Evolutionary conservation across 352 stramenopile genomes (phyloP), one percentile per base, ranked within the genome.

Genomic region (Bremia lactucae): DNA sequence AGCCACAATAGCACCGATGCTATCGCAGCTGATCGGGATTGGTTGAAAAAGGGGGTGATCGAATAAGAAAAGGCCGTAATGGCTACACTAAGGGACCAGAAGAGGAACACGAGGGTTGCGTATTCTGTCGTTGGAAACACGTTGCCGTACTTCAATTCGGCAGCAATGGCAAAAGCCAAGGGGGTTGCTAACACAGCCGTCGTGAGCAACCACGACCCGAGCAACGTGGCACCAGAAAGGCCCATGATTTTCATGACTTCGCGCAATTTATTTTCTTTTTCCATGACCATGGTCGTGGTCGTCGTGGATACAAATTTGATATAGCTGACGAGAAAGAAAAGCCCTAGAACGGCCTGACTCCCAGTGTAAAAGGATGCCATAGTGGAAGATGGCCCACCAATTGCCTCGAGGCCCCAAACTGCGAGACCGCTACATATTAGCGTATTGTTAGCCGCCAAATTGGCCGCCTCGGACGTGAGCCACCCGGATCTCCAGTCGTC

Each of bases 231-330:
- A 39, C 82, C 74, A 2, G 68, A 74, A 1, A 89, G 49, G 0
- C 81, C 81, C 75, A 88, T 88, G 52, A 86, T 89, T 63, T 81
- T 83, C 71, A 93, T 85, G 29, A 88, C 63, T 35, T 89, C 72
- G 6, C 76, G 72, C 23, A 91, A 64, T 25, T 69, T 54, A 20
- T 70, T 80, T 46, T 89, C 78, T 45, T 93, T 90, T 31, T 93
- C 78, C 15, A 81, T 69, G 15, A 93, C 73, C 62, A 93, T 83
- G 4, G 60, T 52, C 0, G 76, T 74, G 0, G 73, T 81, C 15
- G 66, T 83, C 4, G 71, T 73, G 8, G 76, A 83, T 33, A 87
- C 72, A 37, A 83, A 79, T 28, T 74, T 73, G 41, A 78, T 72
- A 46, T 77, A 81, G 38, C 62, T 74, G 28, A 79, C 45, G 13